These are phyloP conservation scores for Acer saccharum DNA, from an alignment of 345 rosid genomes.

Conservation along the genomic window DNA sequence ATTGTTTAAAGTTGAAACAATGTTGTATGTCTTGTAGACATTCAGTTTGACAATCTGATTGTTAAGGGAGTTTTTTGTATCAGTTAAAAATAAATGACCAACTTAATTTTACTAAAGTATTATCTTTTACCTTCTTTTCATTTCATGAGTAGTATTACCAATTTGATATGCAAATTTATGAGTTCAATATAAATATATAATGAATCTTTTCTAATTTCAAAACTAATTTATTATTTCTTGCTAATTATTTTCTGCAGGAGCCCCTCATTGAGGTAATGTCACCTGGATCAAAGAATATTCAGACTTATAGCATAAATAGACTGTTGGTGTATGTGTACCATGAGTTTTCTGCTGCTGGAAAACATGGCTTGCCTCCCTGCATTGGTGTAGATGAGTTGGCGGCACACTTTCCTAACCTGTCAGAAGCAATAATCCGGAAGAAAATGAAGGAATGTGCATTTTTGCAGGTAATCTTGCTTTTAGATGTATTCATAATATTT, in stretches of 20 bases:
- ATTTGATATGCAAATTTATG: background rate
- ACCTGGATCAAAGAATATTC: slow-evolving; percentile 83
- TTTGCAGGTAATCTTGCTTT: slow-evolving; percentile 54
- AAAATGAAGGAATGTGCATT: slow-evolving; percentile 72
- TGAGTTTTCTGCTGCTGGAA: slow-evolving; percentile 65
- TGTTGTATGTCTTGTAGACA: background rate
- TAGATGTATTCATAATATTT: background rate
- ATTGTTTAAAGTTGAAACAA: background rate
- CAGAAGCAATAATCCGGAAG: slow-evolving; percentile 68
- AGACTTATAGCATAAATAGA: slow-evolving; percentile 68
- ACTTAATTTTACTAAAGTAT: background rate
- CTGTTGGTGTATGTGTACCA: slow-evolving; percentile 80
- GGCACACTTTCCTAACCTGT: slow-evolving; percentile 61
- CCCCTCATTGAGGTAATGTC: slow-evolving; percentile 94
- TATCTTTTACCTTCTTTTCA: background rate
- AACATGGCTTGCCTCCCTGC: slow-evolving; percentile 56
- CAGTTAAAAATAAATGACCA: background rate
- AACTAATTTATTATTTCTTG: background rate
- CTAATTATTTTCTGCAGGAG: slow-evolving; percentile 56
- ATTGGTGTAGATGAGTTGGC: slow-evolving; percentile 73
- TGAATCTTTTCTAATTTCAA: background rate
- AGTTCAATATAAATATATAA: background rate
- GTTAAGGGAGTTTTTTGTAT: background rate
- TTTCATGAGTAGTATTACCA: background rate
- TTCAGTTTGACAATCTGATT: background rate